Evolutionary conservation across 495 filamentous ascomycete genomes (phyloP), one percentile per base, ranked within the genome.

Genomic region (Daldinia vernicosa): DNA sequence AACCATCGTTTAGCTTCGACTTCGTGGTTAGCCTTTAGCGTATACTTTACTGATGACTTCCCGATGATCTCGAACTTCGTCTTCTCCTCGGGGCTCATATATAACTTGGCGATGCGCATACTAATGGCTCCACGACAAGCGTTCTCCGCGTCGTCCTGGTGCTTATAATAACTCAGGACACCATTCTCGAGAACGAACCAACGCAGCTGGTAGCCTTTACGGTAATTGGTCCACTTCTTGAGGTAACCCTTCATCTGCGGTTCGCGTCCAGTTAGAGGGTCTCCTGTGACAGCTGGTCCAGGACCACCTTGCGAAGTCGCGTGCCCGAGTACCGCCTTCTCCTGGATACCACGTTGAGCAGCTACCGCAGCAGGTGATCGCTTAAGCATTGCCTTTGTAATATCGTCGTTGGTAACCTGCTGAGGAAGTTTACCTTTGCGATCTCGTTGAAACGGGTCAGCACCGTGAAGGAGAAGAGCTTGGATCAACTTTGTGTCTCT

Each of bases 191-290:
- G 85, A 0, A 98, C 96, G 79, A 99, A 99, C 94, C 95, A 99
- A 53, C 95, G 87, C 58, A 99, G 81, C 81, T 99, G 97, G 81
- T 95, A 98, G 4, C 95, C 95, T 74, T 89, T 93, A 8, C 94
- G 93, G 78, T 99, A 99, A 74, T 99, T 99, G 22, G 95, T 98
- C 95, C 95, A 99, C 76, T 99, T 99, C 79, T 97, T 97, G 63
- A 99, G 83, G 77, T 98, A 99, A 8, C 95, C 95, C 80, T 94
- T 97, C 93, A 98, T 98, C 78, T 98, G 95, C 9, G 90, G 89
- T 67, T 99, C 95, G 70, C 94, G 95, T 7, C 90, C 89, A 47
- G 89, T 90, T 60, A 93, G 81, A 28, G 85, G 83, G 69, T 96
- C 92, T 17, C 87, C 85, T 30, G 84, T 80, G 0, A 83, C 82